phyloP scores from a whole-genome alignment of 441 rosid species.

The Manihot esculenta region DNA sequence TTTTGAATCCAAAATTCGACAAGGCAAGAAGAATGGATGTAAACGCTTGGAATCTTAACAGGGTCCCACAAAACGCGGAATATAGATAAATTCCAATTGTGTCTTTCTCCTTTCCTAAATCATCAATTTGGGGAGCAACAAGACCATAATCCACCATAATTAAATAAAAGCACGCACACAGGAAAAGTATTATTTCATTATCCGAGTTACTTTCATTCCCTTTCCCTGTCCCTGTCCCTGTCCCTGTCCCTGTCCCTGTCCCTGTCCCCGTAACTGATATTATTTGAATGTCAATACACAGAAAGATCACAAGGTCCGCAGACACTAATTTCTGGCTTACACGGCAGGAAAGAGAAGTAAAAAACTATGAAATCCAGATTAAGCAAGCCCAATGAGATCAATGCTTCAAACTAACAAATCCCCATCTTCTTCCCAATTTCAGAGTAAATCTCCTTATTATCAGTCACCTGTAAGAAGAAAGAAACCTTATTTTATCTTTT shows the following conservation, averaged over 20 bases:
- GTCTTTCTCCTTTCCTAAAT: slow-evolving; percentile 22
- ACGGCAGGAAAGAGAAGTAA: slow-evolving; percentile 5
- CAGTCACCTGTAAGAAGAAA: slow-evolving; percentile 30
- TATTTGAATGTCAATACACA: slow-evolving; percentile 15
- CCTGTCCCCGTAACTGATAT: slow-evolving; percentile 12
- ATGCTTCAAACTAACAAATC: slow-evolving; percentile 17
- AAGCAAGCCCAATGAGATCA: slow-evolving; percentile 16
- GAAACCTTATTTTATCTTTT: background rate
- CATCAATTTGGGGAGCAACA: slow-evolving; percentile 7
- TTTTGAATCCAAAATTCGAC: slow-evolving; percentile 4
- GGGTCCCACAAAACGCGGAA: slow-evolving; percentile 4
- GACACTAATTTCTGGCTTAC: slow-evolving; percentile 10
- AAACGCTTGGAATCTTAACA: slow-evolving; percentile 20
- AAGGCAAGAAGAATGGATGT: slow-evolving; percentile 8
- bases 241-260: slow-evolving; percentile 13
- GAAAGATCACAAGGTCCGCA: slow-evolving; percentile 6
- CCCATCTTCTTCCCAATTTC: slow-evolving; percentile 18
- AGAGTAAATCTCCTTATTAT: slow-evolving; percentile 16
- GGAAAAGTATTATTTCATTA: slow-evolving; percentile 27
- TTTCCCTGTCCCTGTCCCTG: slow-evolving; percentile 13
- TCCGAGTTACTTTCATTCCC: slow-evolving; percentile 16
- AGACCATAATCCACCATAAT: slow-evolving; percentile 17
- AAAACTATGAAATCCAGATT: slow-evolving; percentile 6
- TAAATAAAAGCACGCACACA: slow-evolving; percentile 17
- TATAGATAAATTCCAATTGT: slow-evolving; percentile 14